These are phyloP conservation scores for Aspergillus sp. DNA, from an alignment of 2,329 filamentous ascomycete genomes.

Conservation along the genomic window DNA sequence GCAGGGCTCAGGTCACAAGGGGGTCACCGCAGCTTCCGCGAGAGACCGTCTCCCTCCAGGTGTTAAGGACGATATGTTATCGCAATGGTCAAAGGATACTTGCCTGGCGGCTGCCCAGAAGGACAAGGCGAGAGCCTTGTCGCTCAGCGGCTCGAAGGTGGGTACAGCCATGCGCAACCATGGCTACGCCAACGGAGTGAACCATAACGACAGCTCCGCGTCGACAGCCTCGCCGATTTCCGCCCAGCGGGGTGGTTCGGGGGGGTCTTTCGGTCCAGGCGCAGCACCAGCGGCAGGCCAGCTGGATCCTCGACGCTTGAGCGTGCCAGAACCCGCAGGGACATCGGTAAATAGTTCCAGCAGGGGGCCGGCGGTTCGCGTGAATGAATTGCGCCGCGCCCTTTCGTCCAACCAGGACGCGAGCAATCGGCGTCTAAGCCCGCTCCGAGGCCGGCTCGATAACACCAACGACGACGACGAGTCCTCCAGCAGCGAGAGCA, in stretches of 20 bases:
- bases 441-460: slow-evolving; percentile 33
- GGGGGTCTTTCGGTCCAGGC: slow-evolving; percentile 4
- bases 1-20: slow-evolving; percentile 45
- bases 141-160: slow-evolving; percentile 65
- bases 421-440: slow-evolving; percentile 32
- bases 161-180: slow-evolving; percentile 42
- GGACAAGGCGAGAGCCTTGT: slow-evolving; percentile 61
- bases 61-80: slow-evolving; percentile 67
- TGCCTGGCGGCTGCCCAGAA: slow-evolving; percentile 61
- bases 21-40: no score
- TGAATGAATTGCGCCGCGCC: slow-evolving; percentile 43
- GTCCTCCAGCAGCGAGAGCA: slow-evolving; percentile 39
- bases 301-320: slow-evolving; percentile 28
- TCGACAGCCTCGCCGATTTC: slow-evolving; percentile 17
- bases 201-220: slow-evolving; percentile 21
- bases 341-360: slow-evolving; percentile 31
- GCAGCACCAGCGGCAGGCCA: slow-evolving; percentile 14
- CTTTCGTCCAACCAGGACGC: slow-evolving; percentile 34
- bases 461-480: slow-evolving; percentile 25
- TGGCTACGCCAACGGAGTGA: slow-evolving; percentile 19
- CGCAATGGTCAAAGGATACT: slow-evolving; percentile 69
- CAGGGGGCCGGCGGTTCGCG: slow-evolving; percentile 38
- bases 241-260: slow-evolving; percentile 12
- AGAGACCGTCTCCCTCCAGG: slow-evolving; percentile 52
- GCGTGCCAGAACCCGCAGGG: slow-evolving; percentile 28